Conservation (phyloP, 495 filamentous ascomycete species). For the Annulohypoxylon maeteangense region DNA sequence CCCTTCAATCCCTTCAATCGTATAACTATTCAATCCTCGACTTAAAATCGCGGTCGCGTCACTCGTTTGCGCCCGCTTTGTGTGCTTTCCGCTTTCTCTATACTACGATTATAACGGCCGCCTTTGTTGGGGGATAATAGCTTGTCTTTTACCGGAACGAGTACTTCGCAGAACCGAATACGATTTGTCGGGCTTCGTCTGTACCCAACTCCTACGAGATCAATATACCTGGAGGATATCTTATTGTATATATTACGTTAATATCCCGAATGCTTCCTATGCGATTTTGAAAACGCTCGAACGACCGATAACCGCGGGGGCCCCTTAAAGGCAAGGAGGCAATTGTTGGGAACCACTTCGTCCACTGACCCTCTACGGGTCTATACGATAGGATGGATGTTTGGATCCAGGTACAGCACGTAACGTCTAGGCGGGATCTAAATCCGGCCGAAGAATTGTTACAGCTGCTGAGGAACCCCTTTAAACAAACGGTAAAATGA, state of each 20-base stretch:
- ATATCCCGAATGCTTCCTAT: slow-evolving; percentile 21
- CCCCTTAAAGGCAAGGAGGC: slow-evolving; percentile 1
- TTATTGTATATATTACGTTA: neutral
- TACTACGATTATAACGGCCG: slow-evolving; percentile 10
- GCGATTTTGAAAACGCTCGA: slow-evolving; percentile 3
- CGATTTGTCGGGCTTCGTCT: neutral
- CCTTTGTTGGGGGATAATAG: slow-evolving; percentile 28
- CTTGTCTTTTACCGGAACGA: slow-evolving; percentile 16
- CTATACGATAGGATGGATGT: slow-evolving; percentile 41
- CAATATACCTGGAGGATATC: neutral
- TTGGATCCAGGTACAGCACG: slow-evolving; percentile 30
- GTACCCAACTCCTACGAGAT: neutral
- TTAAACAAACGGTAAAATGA: slow-evolving; percentile 54
- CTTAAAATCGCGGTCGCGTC: slow-evolving; percentile 28
- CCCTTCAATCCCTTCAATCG: slow-evolving; percentile 27
- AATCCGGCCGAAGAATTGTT: slow-evolving; percentile 51
- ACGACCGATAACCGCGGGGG: slow-evolving; percentile 1
- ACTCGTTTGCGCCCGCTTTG: slow-evolving; percentile 40
- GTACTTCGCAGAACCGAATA: slow-evolving; percentile 6
- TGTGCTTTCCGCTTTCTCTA: slow-evolving; percentile 10
- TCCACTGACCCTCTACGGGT: slow-evolving; percentile 24
- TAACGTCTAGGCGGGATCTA: slow-evolving; percentile 40
- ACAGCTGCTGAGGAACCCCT: slow-evolving; percentile 60
- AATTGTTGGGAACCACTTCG: slow-evolving; percentile 10
- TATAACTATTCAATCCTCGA: slow-evolving; percentile 22